phyloP scores from a whole-genome alignment of 805 yeast genomes.

The Starmerella floricola region DNA sequence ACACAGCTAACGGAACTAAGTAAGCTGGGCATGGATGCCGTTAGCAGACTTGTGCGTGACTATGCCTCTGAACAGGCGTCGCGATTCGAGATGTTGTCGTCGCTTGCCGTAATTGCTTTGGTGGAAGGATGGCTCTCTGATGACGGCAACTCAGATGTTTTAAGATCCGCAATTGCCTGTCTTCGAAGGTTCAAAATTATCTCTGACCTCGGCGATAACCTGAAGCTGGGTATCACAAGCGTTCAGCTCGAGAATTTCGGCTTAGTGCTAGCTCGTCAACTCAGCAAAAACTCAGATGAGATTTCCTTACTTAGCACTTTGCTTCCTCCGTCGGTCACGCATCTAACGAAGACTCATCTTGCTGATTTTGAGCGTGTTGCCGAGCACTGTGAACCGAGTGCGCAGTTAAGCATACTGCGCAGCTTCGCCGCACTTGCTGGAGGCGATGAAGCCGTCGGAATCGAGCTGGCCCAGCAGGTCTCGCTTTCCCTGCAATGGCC shows the following conservation, averaged over 20 bases:
- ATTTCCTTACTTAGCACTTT: not conserved
- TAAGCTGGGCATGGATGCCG: slow-evolving; percentile 16
- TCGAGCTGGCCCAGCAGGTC: slow-evolving; percentile 4
- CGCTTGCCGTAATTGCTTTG: slow-evolving; percentile 15
- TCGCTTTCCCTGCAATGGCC: slow-evolving; percentile 15
- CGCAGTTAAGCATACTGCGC: slow-evolving; percentile 2
- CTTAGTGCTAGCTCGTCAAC: slow-evolving; percentile 4
- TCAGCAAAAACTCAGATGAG: not conserved
- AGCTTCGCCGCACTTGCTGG: slow-evolving; percentile 10
- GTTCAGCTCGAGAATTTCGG: slow-evolving; percentile 10
- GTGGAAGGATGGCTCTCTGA: slow-evolving; percentile 20
- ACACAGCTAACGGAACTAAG: slow-evolving; percentile 3
- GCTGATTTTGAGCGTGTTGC: not conserved
- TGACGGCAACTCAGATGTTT: slow-evolving; percentile 4
- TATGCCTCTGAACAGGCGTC: slow-evolving; percentile 8
- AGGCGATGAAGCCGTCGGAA: slow-evolving; percentile 4
- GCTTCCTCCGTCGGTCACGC: slow-evolving; percentile 2
- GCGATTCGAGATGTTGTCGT: slow-evolving; percentile 7
- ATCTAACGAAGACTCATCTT: not conserved
- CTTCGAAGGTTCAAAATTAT: slow-evolving; percentile 9
- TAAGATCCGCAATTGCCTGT: slow-evolving; percentile 6
- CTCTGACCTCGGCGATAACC: slow-evolving; percentile 3
- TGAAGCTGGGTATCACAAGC: not conserved
- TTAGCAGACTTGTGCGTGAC: slow-evolving; percentile 12
- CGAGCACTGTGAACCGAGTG: not conserved